phyloP scores from a whole-genome alignment of 106 monocot genomes.

The Vanilla planifolia region DNA sequence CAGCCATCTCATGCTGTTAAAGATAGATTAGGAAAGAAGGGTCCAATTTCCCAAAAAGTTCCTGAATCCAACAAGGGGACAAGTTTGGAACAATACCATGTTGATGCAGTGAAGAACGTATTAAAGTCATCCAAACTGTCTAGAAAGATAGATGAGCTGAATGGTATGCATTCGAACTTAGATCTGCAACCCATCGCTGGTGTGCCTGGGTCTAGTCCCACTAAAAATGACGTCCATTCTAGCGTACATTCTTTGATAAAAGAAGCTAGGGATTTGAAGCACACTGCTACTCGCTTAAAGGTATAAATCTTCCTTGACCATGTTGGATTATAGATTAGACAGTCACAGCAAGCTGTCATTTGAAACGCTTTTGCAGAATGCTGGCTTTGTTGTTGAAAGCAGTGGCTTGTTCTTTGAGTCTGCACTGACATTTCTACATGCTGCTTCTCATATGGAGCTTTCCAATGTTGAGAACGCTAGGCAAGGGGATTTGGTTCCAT shows the following conservation, averaged over 20 bases:
- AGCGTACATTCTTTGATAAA: constrained; percentile 35
- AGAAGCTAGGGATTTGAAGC: constrained; percentile 27
- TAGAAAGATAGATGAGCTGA: constrained; percentile 23
- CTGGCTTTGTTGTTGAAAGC: constrained; percentile 63
- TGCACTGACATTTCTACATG: constrained; percentile 79
- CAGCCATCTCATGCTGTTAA: constrained; percentile 7
- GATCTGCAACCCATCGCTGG: constrained; percentile 32
- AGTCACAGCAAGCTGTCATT: too few species aligned
- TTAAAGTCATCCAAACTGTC: constrained; percentile 19
- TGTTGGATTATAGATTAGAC: too few species aligned
- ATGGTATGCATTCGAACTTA: constrained; percentile 19
- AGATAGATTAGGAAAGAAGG: constrained; percentile 20
- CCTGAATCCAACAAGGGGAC: constrained; percentile 21
- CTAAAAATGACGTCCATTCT: constrained; percentile 42
- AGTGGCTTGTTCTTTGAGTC: constrained; percentile 77
- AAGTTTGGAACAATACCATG: constrained; percentile 17
- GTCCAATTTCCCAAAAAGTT: constrained; percentile 2
- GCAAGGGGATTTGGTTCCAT: constrained; percentile 40
- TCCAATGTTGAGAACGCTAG: constrained; percentile 39
- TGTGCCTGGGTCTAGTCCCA: constrained; percentile 33
- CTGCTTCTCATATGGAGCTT: constrained; percentile 65
- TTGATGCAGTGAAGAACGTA: constrained; percentile 23
- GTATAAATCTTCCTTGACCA: constrained; percentile 1
- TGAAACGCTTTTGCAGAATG: constrained; percentile 35
- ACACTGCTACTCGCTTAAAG: constrained; percentile 25